Percentiles rank a stretch among this genome's conserved stretches.
phyloP scores from a whole-genome alignment of 2,329 filamentous ascomycete species.

The Penicillium griseofulvum region DNA sequence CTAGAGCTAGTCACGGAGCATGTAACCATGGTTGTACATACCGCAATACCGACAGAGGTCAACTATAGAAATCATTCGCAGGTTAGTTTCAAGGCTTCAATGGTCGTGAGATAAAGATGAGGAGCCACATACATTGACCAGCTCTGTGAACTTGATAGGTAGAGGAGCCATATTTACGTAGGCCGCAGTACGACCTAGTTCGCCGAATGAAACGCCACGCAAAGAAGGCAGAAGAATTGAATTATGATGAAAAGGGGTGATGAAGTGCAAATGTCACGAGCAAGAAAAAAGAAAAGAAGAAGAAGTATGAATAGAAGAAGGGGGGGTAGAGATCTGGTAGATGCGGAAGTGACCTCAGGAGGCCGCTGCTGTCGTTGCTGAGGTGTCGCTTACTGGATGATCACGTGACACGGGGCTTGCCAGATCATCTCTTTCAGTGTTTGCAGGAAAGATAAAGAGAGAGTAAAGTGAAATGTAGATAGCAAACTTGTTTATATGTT shows the following conservation, averaged over 20 bases:
- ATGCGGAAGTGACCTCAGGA: conserved; percentile 44
- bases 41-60: conserved; percentile 54
- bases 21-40: conserved; percentile 39
- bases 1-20: conserved; percentile 15
- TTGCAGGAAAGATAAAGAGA: neutral
- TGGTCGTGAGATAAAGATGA: neutral
- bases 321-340: conserved; percentile 26
- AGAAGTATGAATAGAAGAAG: conserved; percentile 17
- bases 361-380: conserved; percentile 39
- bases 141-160: conserved; percentile 91
- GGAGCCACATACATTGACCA: conserved; percentile 66
- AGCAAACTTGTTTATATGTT: neutral
- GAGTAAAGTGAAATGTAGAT: neutral
- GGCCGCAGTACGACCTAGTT: conserved; percentile 44
- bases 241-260: conserved; percentile 16
- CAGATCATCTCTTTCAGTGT: neutral
- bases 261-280: conserved; percentile 8
- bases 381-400: conserved; percentile 39
- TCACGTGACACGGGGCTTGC: conserved; percentile 34
- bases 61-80: conserved; percentile 41
- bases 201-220: conserved; percentile 41
- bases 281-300: conserved; percentile 18
- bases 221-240: conserved; percentile 29
- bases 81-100: conserved; percentile 35
- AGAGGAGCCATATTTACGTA: conserved; percentile 59